A percentile compares a stretch with the other conserved stretches of the same genome.
Evolutionary conservation across 139 green algal genomes (phyloP).

Genomic region (Chloropicon primus): DNA sequence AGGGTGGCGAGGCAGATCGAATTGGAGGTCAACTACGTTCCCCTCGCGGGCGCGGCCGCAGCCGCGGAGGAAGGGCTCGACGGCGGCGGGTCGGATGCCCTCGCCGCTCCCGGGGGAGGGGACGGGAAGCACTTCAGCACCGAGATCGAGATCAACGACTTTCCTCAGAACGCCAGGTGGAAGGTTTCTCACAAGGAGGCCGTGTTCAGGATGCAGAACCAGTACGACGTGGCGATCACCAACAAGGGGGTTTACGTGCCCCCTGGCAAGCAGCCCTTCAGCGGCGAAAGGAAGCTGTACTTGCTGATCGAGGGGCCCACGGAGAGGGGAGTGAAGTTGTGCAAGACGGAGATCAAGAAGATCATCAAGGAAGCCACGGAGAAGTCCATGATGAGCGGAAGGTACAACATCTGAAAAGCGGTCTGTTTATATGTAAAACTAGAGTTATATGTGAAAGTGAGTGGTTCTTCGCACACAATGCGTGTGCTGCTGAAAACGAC

Average conservation of each 20-base stretch:
- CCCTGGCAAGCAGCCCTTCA: slow-evolving; percentile 31
- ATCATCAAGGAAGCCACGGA: slow-evolving; percentile 27
- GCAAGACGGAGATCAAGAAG: slow-evolving; percentile 65
- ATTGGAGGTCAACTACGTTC: not conserved
- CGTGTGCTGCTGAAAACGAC: too few species aligned
- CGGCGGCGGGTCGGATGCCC: too few species aligned
- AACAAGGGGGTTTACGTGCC: slow-evolving; percentile 61
- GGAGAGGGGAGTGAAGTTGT: slow-evolving; percentile 43
- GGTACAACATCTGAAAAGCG: not conserved
- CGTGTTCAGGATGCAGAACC: slow-evolving; percentile 66
- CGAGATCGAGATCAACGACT: slow-evolving; percentile 99
- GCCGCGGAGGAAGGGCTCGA: not conserved
- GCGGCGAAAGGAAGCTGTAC: slow-evolving; percentile 84
- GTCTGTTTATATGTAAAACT: too few species aligned
- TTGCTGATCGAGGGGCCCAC: slow-evolving; percentile 79
- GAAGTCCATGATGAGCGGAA: not conserved
- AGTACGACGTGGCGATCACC: slow-evolving; percentile 72
- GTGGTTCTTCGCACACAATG: too few species aligned
- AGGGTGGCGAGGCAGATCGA: slow-evolving; percentile 25
- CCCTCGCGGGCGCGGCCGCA: slow-evolving; percentile 1
- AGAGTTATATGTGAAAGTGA: too few species aligned
- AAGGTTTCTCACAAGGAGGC: slow-evolving; percentile 88
- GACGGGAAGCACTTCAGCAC: slow-evolving; percentile 50
- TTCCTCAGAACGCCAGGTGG: slow-evolving; percentile 74
- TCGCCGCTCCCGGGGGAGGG: too few species aligned